Evolutionary conservation across 1,284 basidiomycete genomes (phyloP).

Genomic region (Polyporus tsugae): DNA sequence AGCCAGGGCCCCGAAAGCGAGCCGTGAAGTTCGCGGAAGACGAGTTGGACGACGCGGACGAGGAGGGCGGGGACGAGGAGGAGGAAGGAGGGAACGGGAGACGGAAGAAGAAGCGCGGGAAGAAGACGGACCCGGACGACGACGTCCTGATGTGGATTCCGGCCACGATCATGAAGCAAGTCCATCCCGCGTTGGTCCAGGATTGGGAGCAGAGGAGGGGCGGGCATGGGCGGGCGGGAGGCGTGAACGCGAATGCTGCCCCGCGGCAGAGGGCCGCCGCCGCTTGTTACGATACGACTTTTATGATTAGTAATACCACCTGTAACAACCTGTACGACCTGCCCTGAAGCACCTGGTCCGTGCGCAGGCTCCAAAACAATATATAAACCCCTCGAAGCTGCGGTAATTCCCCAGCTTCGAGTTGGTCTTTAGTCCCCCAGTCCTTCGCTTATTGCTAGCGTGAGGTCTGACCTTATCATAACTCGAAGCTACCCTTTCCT

Average conservation of each 20-base stretch:
- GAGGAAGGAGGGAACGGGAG: conserved; percentile 7
- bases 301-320: too few species aligned
- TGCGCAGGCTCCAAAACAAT: too few species aligned
- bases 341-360: too few species aligned
- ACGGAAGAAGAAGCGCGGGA: conserved; percentile 30
- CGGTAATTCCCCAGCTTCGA: too few species aligned
- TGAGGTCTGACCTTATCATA: too few species aligned
- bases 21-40: neutral
- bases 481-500: too few species aligned
- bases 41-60: conserved; percentile 6
- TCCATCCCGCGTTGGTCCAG: conserved; percentile 51
- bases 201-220: conserved; percentile 36
- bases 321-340: too few species aligned
- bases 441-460: too few species aligned
- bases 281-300: too few species aligned
- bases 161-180: conserved; percentile 53
- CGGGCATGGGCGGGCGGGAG: neutral
- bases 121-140: conserved; percentile 42
- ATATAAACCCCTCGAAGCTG: too few species aligned
- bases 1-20: conserved; percentile 21
- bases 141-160: conserved; percentile 50
- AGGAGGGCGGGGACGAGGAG: conserved; percentile 24
- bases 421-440: too few species aligned
- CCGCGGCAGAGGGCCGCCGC: conserved; percentile 28
- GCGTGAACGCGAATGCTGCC: conserved; percentile 29